Percentiles rank a stretch among this genome's conserved stretches.
Conservation (phyloP, 148 eudicot species). For the Fagopyrum homotropicum region DNA sequence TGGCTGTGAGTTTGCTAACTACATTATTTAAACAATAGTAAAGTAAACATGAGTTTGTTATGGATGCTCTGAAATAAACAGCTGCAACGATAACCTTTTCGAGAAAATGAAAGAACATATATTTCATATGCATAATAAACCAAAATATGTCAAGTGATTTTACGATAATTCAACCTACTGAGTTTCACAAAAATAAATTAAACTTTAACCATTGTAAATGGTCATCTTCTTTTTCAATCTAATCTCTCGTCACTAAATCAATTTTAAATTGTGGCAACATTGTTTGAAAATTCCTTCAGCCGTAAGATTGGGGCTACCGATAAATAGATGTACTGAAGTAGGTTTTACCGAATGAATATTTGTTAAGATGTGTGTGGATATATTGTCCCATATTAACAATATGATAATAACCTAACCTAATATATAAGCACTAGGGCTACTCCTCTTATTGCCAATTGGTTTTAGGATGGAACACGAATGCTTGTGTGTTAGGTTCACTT, state of each 20-base stretch:
- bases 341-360: background rate
- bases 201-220: background rate
- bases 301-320: background rate
- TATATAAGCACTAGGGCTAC: too few relatives aligned
- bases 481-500: too few relatives aligned
- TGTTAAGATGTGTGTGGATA: too few relatives aligned
- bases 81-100: background rate
- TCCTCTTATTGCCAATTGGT: too few relatives aligned
- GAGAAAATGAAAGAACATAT: background rate
- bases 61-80: background rate
- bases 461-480: too few relatives aligned
- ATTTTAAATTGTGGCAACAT: background rate
- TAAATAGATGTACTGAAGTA: background rate
- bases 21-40: conserved; percentile 16
- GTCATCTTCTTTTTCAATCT: background rate
- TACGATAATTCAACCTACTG: background rate
- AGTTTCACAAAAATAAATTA: background rate
- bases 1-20: conserved; percentile 66
- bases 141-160: background rate
- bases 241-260: background rate
- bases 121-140: background rate
- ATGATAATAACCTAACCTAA: too few relatives aligned
- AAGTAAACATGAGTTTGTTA: conserved; percentile 3
- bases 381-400: too few relatives aligned
- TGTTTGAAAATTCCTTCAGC: background rate